A percentile compares a stretch with the other conserved stretches of the same genome.
Evolutionary conservation across 2,329 filamentous ascomycete species (phyloP).

Genomic region (Aspergillus luchuensis): DNA sequence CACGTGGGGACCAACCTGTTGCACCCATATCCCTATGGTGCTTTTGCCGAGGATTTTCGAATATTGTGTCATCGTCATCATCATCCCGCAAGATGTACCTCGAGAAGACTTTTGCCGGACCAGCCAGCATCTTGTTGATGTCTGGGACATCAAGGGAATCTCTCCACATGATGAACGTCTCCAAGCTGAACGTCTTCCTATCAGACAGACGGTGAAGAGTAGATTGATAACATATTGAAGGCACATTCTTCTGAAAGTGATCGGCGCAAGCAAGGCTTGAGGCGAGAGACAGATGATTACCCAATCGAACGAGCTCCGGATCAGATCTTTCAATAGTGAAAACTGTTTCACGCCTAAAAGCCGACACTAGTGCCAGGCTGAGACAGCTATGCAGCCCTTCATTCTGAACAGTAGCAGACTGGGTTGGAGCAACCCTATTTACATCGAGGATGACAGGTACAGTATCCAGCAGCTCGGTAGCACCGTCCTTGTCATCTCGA

Average conservation of each 20-base stretch:
- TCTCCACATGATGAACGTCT: constrained; percentile 38
- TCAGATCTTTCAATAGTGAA: constrained; percentile 23
- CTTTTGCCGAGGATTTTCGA: not conserved
- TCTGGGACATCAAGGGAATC: constrained; percentile 34
- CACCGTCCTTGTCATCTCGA: not conserved
- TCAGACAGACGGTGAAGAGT: constrained; percentile 24
- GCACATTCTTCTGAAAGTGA: constrained; percentile 24
- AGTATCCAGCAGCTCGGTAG: not conserved
- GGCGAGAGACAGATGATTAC: constrained; percentile 28
- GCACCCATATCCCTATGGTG: not conserved
- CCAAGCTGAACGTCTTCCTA: constrained; percentile 28
- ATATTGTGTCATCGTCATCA: not conserved
- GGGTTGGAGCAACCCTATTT: constrained; percentile 2
- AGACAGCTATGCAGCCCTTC: constrained; percentile 14
- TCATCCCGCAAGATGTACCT: constrained; percentile 33
- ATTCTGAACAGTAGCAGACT: not conserved
- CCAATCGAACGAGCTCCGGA: constrained; percentile 20
- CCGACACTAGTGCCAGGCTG: constrained; percentile 25
- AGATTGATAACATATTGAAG: constrained; percentile 37
- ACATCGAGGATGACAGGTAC: constrained; percentile 28
- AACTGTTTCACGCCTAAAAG: constrained; percentile 20
- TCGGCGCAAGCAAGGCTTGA: constrained; percentile 29
- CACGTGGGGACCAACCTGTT: constrained; percentile 37
- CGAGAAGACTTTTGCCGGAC: constrained; percentile 27
- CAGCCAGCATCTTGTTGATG: constrained; percentile 20